phyloP scores from a whole-genome alignment of 164 flowering plant species.

The Umbilicus rupestris region DNA sequence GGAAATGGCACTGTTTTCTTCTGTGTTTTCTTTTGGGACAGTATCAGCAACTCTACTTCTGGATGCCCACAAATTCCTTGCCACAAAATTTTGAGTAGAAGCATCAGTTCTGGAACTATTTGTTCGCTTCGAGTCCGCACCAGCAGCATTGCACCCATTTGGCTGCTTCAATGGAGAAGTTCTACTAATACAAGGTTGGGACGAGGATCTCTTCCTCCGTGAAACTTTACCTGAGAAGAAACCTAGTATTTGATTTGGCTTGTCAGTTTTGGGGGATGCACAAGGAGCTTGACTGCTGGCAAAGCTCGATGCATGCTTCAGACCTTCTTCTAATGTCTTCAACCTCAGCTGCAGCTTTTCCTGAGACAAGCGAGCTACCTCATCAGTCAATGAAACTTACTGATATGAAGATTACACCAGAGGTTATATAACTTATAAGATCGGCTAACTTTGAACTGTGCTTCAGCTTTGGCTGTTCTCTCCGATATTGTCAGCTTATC shows the following conservation, averaged over 20 bases:
- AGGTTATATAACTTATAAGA: background rate
- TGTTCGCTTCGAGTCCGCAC: slow-evolving; percentile 20
- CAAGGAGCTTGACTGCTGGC: too few relatives aligned
- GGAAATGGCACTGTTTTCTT: slow-evolving; percentile 20
- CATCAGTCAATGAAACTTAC: background rate
- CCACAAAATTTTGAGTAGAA: too few relatives aligned
- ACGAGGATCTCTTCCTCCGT: slow-evolving; percentile 54
- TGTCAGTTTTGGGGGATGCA: slow-evolving; percentile 20
- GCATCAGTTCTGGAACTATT: slow-evolving; percentile 31
- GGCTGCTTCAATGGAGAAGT: slow-evolving; percentile 34
- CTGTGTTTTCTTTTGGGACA: slow-evolving; percentile 37
- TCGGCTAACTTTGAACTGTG: slow-evolving; percentile 63
- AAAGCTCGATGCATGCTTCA: slow-evolving; percentile 39
- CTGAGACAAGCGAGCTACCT: slow-evolving; percentile 23
- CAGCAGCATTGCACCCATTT: slow-evolving; percentile 14
- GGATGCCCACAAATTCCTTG: slow-evolving; percentile 47
- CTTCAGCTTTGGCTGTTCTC: slow-evolving; percentile 84
- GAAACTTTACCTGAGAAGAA: too few relatives aligned
- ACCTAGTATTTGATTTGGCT: slow-evolving; percentile 36
- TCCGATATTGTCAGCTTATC: slow-evolving; percentile 70
- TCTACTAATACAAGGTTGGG: slow-evolving; percentile 50
- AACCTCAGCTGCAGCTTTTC: slow-evolving; percentile 74
- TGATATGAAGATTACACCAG: background rate
- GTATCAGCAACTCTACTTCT: slow-evolving; percentile 39
- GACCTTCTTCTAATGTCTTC: slow-evolving; percentile 72